Evolutionary conservation across 192 early-diverging fungal genomes (phyloP).

Genomic region (Coemansia sp.): DNA sequence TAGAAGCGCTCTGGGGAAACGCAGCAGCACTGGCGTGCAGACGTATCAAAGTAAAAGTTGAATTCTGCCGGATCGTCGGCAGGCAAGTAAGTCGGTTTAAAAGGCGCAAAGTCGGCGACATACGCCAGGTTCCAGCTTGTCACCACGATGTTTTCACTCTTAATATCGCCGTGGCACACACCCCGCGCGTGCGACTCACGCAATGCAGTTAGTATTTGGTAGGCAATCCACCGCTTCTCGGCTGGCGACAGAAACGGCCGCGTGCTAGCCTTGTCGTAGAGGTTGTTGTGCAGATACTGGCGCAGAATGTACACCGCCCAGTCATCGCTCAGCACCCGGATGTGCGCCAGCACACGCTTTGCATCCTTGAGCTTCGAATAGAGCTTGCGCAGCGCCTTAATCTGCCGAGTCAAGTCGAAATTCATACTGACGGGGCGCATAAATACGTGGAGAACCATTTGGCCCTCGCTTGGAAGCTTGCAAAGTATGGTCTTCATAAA

Average conservation of each 20-base stretch:
- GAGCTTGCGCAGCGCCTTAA: conserved; percentile 23
- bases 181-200: conserved; percentile 69
- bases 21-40: conserved; percentile 86
- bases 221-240: conserved; percentile 96
- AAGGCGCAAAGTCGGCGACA: conserved; percentile 83
- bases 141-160: conserved; percentile 91
- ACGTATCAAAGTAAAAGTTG: conserved; percentile 95
- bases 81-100: conserved; percentile 90
- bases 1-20: conserved; percentile 95
- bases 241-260: conserved; percentile 81
- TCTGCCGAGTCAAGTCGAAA: conserved; percentile 37
- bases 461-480: conserved; percentile 75
- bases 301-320: conserved; percentile 85
- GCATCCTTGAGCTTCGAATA: conserved; percentile 59
- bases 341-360: conserved; percentile 78
- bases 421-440: conserved; percentile 74
- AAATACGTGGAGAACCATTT: conserved; percentile 90
- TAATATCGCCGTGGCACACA: conserved; percentile 94
- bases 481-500: conserved; percentile 93
- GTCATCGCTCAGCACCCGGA: conserved; percentile 83
- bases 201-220: conserved; percentile 80
- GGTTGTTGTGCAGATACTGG: conserved; percentile 84
- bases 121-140: conserved; percentile 97
- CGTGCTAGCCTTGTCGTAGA: conserved; percentile 97
- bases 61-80: conserved; percentile 97